Percentiles rank a stretch among this genome's conserved stretches.
Evolutionary conservation across 805 yeast genomes (phyloP).

Genomic region (Wickerhamiella azyma): DNA sequence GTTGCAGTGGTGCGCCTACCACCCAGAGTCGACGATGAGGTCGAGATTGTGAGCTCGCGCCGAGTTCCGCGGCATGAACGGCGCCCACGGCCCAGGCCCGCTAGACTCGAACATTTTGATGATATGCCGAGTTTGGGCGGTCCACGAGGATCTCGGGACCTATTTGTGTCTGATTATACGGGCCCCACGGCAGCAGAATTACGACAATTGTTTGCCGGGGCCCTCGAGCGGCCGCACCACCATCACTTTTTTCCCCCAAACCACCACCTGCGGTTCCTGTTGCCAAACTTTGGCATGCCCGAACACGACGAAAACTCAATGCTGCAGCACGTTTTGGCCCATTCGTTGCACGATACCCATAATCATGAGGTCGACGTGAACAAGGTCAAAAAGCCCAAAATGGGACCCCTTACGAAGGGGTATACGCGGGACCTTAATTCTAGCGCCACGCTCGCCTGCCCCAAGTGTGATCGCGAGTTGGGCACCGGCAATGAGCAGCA

Average conservation of each 20-base stretch:
- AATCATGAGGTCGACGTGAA: background rate
- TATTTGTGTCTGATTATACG: background rate
- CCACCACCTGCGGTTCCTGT: background rate
- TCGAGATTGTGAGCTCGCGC: background rate
- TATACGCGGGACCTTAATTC: conserved; percentile 23
- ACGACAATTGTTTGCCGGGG: too few relatives aligned
- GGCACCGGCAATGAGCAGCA: conserved; percentile 28
- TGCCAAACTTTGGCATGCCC: background rate
- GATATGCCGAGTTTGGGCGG: background rate
- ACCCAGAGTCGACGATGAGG: background rate
- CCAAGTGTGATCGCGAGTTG: conserved; percentile 55
- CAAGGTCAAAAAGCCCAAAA: background rate
- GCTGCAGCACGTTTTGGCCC: conserved; percentile 1
- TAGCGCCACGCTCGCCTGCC: conserved; percentile 38
- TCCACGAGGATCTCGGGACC: background rate
- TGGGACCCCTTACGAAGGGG: conserved; percentile 11
- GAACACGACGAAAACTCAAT: background rate
- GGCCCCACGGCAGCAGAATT: too few relatives aligned
- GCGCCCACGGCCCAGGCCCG: background rate
- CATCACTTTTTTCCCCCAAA: background rate
- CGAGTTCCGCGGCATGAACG: background rate
- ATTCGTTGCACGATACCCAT: conserved; percentile 1
- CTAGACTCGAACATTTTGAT: background rate
- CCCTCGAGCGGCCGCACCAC: too few relatives aligned
- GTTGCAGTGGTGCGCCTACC: background rate